Conservation (phyloP, 495 filamentous ascomycete species). For the Penicillium coprophilum region DNA sequence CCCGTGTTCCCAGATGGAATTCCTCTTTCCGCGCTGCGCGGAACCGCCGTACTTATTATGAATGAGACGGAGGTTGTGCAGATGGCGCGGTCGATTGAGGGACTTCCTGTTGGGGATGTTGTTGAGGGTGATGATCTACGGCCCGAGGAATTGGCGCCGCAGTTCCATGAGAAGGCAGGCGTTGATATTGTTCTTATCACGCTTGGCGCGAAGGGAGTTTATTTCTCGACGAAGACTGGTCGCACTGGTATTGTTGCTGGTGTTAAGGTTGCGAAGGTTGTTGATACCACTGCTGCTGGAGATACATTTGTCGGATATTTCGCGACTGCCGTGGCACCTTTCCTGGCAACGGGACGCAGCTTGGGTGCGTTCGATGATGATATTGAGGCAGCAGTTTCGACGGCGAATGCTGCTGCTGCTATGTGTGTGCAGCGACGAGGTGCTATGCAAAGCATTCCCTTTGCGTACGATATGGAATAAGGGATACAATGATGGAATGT, state of each 20-base stretch:
- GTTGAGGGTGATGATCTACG: constrained; percentile 17
- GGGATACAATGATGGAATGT: not conserved
- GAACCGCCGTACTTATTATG: constrained; percentile 68
- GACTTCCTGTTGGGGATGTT: constrained; percentile 13
- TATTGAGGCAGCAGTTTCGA: constrained; percentile 21
- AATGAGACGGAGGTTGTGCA: constrained; percentile 81
- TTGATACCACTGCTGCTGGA: constrained; percentile 85
- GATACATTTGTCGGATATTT: constrained; percentile 74
- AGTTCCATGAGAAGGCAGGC: constrained; percentile 55
- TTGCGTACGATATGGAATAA: constrained; percentile 27
- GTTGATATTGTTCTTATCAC: constrained; percentile 73
- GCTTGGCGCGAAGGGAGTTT: constrained; percentile 66
- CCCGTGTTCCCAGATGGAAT: constrained; percentile 54
- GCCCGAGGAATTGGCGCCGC: constrained; percentile 43
- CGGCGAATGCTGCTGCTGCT: constrained; percentile 27
- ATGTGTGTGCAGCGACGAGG: constrained; percentile 24
- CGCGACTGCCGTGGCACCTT: constrained; percentile 21
- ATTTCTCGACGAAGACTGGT: constrained; percentile 41
- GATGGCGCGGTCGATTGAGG: constrained; percentile 41
- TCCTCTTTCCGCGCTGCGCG: constrained; percentile 54
- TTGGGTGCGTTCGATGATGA: constrained; percentile 25
- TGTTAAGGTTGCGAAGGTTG: constrained; percentile 59
- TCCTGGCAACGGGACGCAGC: constrained; percentile 16
- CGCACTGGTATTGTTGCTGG: constrained; percentile 43
- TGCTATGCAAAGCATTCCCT: constrained; percentile 30